phyloP scores from a whole-genome alignment of 768 basidiomycete genomes.

The Tricholoma bakamatsutake region DNA sequence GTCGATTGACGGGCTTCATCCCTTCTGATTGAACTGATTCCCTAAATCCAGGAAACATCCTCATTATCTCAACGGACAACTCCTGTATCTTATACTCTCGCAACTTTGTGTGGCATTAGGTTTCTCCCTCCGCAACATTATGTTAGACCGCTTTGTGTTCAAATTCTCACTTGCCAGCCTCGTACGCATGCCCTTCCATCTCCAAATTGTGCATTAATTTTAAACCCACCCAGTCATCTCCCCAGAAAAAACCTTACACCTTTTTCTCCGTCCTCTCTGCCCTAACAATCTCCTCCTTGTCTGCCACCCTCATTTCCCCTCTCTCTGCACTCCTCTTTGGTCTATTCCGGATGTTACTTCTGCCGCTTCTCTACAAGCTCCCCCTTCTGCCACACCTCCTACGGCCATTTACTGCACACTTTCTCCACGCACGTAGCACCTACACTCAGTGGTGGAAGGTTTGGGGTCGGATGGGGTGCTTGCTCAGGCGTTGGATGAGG shows the following conservation, averaged over 20 bases:
- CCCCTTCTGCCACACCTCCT: conserved; percentile 47
- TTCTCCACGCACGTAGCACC: conserved; percentile 39
- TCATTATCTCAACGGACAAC: conserved; percentile 63
- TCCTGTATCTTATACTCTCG: conserved; percentile 52
- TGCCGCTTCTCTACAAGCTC: conserved; percentile 46
- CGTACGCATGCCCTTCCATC: not conserved
- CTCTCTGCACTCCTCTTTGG: conserved; percentile 42
- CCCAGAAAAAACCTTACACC: conserved; percentile 8
- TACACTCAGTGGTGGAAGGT: conserved; percentile 51
- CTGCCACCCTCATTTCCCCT: conserved; percentile 32
- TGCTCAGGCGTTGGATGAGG: conserved; percentile 43
- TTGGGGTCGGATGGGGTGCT: conserved; percentile 57
- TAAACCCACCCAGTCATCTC: not conserved
- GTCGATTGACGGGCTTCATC: not conserved
- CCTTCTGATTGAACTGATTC: not conserved
- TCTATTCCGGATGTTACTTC: conserved; percentile 34
- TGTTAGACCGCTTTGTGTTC: conserved; percentile 55
- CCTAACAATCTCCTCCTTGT: conserved; percentile 33
- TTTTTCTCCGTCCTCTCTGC: conserved; percentile 19
- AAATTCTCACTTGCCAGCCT: conserved; percentile 27
- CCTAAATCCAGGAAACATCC: conserved; percentile 56
- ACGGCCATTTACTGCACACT: conserved; percentile 61
- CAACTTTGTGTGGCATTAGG: conserved; percentile 42
- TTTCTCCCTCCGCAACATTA: conserved; percentile 51
- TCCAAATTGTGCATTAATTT: conserved; percentile 11